Base-by-base conservation (phyloP, 1,284 basidiomycete genomes). In the Hypsizygus ulmarius region DNA sequence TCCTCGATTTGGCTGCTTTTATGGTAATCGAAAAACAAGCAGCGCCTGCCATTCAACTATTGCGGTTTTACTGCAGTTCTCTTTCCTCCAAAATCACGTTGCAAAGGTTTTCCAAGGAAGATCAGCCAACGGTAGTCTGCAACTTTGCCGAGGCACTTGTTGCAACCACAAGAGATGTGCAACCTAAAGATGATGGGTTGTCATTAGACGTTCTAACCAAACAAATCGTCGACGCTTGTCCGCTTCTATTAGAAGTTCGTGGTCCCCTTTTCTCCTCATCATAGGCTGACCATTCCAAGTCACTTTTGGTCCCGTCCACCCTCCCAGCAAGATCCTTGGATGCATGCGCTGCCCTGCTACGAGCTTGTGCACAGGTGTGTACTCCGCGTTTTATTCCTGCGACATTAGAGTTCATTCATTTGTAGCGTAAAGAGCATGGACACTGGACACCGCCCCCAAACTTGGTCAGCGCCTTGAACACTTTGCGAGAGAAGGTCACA, bases 1-100 rank as follows among this genome's bases (percentile, higher is more conserved):
- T 73, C 45, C 64, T 85, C 47, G 71, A 77, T 30, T 58, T 82
- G 19, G 73, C 78, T 30, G 65, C 69, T 35, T 68, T 66, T 43
- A 49, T 81, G 19, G 70, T 71, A 36, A 56, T 79, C 35, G 69
- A 74, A 40, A 70, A 70, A 49, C 63, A 60, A 14, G 62, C 73
- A 30, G 69, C 73, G 1, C 65, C 73, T 5, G 67, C 79, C 16
- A 59, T 68, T 27, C 68, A 70, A 39, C 63, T 85, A 14, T 61
- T 84, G 21, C 74, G 71, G 27, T 81, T 81, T 56, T 83, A 79
- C 52, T 68, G 71, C 58, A 59, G 68, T 29, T 64, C 67, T 50
- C 60, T 82, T 30, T 68, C 71, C 12, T 65, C 71, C n/a, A 79
- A 75, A 56, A 61, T 73, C 46, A 70, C 68, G 19, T 60, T 81